Conservation (phyloP, 2,329 filamentous ascomycete genomes). For the Penicillium sp. region DNA sequence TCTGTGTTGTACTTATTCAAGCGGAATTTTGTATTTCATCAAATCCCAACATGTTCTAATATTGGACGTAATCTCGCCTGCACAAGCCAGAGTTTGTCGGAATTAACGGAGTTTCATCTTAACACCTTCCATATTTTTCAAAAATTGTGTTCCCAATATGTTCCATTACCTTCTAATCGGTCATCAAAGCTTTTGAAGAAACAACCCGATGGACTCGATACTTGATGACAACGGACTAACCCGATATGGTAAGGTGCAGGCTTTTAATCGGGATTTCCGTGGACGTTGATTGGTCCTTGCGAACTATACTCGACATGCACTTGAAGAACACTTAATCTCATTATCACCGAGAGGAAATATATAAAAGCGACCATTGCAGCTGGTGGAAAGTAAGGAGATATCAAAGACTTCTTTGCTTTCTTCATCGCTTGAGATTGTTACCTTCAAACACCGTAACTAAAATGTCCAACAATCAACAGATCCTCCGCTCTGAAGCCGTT, state of each 20-base stretch:
- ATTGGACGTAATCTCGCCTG: not conserved
- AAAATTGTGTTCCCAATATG: too few species aligned
- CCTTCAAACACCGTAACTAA: not conserved
- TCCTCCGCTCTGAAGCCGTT: slow-evolving; percentile 17
- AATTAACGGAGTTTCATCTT: not conserved
- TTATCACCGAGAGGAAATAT: not conserved
- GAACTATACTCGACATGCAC: not conserved
- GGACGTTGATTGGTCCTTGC: not conserved
- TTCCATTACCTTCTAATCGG: not conserved
- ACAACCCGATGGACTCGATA: not conserved
- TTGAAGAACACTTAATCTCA: not conserved
- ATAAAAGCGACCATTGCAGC: not conserved
- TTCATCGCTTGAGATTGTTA: not conserved
- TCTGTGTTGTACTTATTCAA: too few species aligned
- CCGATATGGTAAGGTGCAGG: not conserved
- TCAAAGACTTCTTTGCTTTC: not conserved
- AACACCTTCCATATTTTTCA: not conserved
- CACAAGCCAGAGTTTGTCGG: not conserved
- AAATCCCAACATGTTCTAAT: not conserved
- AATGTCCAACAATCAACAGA: slow-evolving; percentile 12
- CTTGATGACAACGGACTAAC: slow-evolving; percentile 12
- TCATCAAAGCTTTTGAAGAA: not conserved
- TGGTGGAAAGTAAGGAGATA: fast-evolving
- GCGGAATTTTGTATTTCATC: too few species aligned
- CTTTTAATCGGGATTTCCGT: not conserved